Evolutionary conservation across 768 basidiomycete species (phyloP).

Genomic region (Mycena chlorophos): DNA sequence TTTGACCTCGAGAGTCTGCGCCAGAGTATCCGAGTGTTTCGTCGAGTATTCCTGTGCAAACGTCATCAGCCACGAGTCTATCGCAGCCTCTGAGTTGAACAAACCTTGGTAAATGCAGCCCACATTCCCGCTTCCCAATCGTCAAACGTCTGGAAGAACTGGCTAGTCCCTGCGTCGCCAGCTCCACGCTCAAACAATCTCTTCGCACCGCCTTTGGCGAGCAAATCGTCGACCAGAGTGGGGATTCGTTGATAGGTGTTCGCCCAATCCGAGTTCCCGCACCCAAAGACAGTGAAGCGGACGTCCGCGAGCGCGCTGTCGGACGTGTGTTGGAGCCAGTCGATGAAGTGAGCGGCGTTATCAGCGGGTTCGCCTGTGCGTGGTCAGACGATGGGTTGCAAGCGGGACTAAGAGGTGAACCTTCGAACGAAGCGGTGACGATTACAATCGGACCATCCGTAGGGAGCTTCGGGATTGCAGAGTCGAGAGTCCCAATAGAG

Average conservation of each 20-base stretch:
- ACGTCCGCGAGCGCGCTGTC: constrained; percentile 32
- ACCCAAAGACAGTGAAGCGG: constrained; percentile 48
- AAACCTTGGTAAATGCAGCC: constrained; percentile 35
- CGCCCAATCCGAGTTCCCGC: constrained; percentile 52
- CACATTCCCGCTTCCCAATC: constrained; percentile 42
- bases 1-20: constrained; percentile 30
- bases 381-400: too few species aligned
- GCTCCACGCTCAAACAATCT: constrained; percentile 38
- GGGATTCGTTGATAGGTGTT: constrained; percentile 50
- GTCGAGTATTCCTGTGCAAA: constrained; percentile 37
- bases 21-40: constrained; percentile 15
- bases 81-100: neutral
- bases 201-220: constrained; percentile 37
- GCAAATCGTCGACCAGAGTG: constrained; percentile 36
- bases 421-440: constrained; percentile 51
- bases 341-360: constrained; percentile 47
- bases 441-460: constrained; percentile 47
- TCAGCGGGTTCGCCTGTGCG: constrained; percentile 51
- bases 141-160: constrained; percentile 48
- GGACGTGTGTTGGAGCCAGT: constrained; percentile 37
- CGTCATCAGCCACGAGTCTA: neutral
- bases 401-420: too few species aligned
- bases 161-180: constrained; percentile 43
- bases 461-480: constrained; percentile 36
- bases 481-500: constrained; percentile 41